Conservation (phyloP, 495 filamentous ascomycete species). For the Penicillium ochrochloron region DNA sequence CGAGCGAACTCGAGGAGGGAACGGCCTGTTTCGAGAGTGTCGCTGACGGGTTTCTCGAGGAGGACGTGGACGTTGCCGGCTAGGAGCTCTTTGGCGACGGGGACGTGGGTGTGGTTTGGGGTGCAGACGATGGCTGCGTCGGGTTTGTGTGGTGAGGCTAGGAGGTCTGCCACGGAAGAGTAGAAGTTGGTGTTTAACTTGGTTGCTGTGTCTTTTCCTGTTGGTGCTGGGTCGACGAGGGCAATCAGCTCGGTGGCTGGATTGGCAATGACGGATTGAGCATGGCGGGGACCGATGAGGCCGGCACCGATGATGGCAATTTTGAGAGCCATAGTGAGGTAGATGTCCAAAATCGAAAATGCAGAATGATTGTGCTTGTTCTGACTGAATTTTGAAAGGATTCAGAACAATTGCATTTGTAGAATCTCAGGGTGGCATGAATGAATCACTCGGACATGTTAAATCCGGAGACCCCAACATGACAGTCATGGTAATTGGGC, state of each 20-base stretch:
- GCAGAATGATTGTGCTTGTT: neutral
- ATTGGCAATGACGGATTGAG: constrained; percentile 52
- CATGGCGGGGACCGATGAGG: constrained; percentile 63
- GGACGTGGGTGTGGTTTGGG: constrained; percentile 61
- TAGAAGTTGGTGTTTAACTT: constrained; percentile 38
- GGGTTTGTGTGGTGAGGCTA: constrained; percentile 43
- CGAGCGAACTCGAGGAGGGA: constrained; percentile 34
- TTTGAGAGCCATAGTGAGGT: constrained; percentile 39
- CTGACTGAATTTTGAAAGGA: neutral
- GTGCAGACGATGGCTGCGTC: constrained; percentile 65
- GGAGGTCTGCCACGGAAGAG: constrained; percentile 45
- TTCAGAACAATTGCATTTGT: neutral
- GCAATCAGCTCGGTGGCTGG: constrained; percentile 50
- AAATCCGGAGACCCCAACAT: neutral
- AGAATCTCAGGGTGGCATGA: constrained; percentile 6
- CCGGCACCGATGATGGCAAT: constrained; percentile 60
- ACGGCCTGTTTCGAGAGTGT: constrained; percentile 46
- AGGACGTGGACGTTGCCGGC: constrained; percentile 56
- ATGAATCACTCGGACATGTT: neutral
- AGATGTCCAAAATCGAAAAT: neutral
- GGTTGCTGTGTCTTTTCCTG: constrained; percentile 32
- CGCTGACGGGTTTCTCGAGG: constrained; percentile 62
- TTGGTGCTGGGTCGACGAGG: constrained; percentile 55
- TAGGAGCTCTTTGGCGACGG: constrained; percentile 54
- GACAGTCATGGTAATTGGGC: neutral